Conservation (phyloP, 2,329 filamentous ascomycete genomes). For the Fusarium tjaetaba region DNA sequence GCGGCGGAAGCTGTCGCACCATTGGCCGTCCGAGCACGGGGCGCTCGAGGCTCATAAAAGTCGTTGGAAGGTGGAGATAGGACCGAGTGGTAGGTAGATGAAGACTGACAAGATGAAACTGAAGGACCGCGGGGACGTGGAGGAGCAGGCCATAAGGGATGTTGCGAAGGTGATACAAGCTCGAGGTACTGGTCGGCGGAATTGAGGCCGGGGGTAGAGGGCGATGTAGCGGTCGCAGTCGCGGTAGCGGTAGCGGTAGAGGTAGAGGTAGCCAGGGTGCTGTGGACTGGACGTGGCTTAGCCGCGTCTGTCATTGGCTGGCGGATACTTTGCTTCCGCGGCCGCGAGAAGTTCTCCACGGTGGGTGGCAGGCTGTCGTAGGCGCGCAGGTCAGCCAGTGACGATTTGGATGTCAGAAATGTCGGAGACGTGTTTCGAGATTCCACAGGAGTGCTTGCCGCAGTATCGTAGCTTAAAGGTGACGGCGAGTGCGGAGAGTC, state of each 20-base stretch:
- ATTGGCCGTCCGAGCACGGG: constrained; percentile 45
- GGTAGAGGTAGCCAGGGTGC: constrained; percentile 8
- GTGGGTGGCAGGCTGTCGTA: constrained; percentile 52
- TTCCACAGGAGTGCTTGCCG: constrained; percentile 36
- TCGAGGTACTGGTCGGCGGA: constrained; percentile 46
- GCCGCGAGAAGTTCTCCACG: constrained; percentile 69
- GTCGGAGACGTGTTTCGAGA: constrained; percentile 46
- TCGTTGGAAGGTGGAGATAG: constrained; percentile 57
- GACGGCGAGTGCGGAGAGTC: constrained; percentile 43
- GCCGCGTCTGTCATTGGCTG: constrained; percentile 52
- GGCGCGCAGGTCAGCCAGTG: constrained; percentile 48
- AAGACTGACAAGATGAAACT: constrained; percentile 58
- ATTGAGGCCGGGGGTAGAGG: constrained; percentile 40
- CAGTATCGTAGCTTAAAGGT: constrained; percentile 39
- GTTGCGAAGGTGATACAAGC: constrained; percentile 43
- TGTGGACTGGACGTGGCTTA: constrained; percentile 43
- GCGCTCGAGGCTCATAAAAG: constrained; percentile 47
- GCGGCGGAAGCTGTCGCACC: constrained; percentile 38
- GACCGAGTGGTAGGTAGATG: constrained; percentile 51
- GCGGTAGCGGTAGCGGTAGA: constrained; percentile 5
- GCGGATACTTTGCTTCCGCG: constrained; percentile 63
- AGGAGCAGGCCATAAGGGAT: constrained; percentile 53
- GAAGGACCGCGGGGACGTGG: constrained; percentile 57
- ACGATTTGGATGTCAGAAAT: constrained; percentile 47
- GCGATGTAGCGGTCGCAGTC: background rate